Evolutionary conservation across 805 yeast species (phyloP).

Genomic region (Yamadazyma nakazawae): DNA sequence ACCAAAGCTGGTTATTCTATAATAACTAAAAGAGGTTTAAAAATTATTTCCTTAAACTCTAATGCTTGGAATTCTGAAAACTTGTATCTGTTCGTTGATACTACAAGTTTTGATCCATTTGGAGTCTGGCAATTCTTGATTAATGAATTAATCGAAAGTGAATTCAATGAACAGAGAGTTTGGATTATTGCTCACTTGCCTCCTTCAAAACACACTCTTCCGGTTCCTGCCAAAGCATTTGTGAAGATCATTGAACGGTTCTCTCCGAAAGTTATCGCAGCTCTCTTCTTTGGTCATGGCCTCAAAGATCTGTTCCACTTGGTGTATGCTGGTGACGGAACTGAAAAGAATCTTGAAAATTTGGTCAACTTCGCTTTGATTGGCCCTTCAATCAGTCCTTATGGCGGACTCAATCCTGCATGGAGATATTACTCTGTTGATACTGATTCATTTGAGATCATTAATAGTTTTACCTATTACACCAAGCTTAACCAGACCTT

Average conservation of each 20-base stretch:
- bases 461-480: conserved; percentile 59
- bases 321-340: conserved; percentile 48
- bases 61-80: conserved; percentile 66
- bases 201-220: conserved; percentile 53
- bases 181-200: conserved; percentile 75
- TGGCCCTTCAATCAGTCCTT: conserved; percentile 64
- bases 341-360: conserved; percentile 17
- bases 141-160: conserved; percentile 59
- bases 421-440: conserved; percentile 74
- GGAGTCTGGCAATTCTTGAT: conserved; percentile 61
- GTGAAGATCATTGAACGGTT: conserved; percentile 59
- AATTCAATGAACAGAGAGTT: conserved; percentile 55
- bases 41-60: conserved; percentile 61
- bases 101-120: conserved; percentile 54
- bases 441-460: conserved; percentile 51
- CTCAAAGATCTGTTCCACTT: conserved; percentile 65
- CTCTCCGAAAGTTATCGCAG: conserved; percentile 66
- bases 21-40: conserved; percentile 53
- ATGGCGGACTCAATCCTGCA: conserved; percentile 57
- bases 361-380: conserved; percentile 56
- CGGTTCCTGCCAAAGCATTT: conserved; percentile 55
- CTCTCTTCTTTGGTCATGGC: conserved; percentile 66
- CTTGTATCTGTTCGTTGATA: conserved; percentile 47
- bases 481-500: conserved; percentile 57
- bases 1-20: conserved; percentile 63